phyloP scores from a whole-genome alignment of 2,329 filamentous ascomycete genomes.

The Colletotrichum shisoi region DNA sequence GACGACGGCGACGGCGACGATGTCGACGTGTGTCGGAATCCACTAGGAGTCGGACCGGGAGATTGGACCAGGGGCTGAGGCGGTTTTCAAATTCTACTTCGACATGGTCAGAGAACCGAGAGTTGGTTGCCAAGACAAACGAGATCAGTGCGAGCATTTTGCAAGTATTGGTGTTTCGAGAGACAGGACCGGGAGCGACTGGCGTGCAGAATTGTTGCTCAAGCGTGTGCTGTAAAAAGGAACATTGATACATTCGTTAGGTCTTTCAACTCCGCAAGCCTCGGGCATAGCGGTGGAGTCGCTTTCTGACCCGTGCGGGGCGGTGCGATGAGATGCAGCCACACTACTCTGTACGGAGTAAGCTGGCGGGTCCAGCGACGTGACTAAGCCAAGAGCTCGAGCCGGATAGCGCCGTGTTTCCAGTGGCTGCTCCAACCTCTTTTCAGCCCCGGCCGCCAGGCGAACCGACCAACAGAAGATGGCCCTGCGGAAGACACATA shows the following conservation, averaged over 20 bases:
- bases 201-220: conserved; percentile 1
- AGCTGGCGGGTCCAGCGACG: no score
- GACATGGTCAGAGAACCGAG: background rate
- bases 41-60: background rate
- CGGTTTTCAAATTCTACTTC: background rate
- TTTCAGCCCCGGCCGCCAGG: no score
- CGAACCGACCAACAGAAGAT: no score
- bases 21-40: background rate
- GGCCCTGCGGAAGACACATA: no score
- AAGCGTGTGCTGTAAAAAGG: background rate
- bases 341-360: no score
- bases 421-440: no score
- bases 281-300: conserved; percentile 9
- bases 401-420: background rate
- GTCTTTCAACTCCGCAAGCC: background rate
- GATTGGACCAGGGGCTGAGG: conserved; percentile 1
- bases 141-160: conserved; percentile 16
- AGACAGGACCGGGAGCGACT: conserved; percentile 6
- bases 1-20: background rate
- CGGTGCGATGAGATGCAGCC: background rate
- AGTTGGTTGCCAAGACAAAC: conserved; percentile 6
- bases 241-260: no score
- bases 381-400: conserved; percentile 8
- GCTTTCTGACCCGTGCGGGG: background rate
- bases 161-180: conserved; percentile 3